phyloP scores from a whole-genome alignment of 257 asterid species.

The Solanum etuberosum region DNA sequence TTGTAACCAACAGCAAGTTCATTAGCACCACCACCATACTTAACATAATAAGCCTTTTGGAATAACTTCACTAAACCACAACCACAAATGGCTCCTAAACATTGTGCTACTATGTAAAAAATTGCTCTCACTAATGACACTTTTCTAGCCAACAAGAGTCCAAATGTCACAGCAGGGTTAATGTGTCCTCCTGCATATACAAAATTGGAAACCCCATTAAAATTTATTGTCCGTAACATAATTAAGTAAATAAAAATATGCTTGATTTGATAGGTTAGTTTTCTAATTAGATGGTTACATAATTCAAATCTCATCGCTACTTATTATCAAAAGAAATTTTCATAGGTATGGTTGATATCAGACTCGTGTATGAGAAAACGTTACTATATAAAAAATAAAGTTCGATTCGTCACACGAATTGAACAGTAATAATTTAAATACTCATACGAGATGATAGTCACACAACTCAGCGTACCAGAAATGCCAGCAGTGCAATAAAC shows the following conservation, averaged over 20 bases:
- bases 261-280: fast-evolving
- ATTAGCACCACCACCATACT: slow-evolving; percentile 58
- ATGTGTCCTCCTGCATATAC: slow-evolving; percentile 47
- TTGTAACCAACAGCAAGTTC: slow-evolving; percentile 32
- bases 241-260: background rate
- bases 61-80: slow-evolving; percentile 57
- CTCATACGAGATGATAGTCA: background rate
- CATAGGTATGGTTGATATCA: background rate
- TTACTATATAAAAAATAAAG: no score
- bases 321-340: background rate
- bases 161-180: slow-evolving; percentile 61
- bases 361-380: fast-evolving
- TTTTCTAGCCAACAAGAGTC: slow-evolving; percentile 49
- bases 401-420: no score
- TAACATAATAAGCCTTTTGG: slow-evolving; percentile 36
- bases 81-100: slow-evolving; percentile 66
- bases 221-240: background rate
- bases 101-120: slow-evolving; percentile 51
- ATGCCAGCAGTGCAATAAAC: slow-evolving; percentile 85
- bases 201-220: background rate
- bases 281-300: background rate
- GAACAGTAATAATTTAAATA: no score
- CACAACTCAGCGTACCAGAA: slow-evolving; percentile 22
- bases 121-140: slow-evolving; percentile 48
- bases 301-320: background rate